Evolutionary conservation across 2,329 filamentous ascomycete genomes (phyloP), one percentile per base, ranked within the genome.

Genomic region (Ascosphaera pollenicola): DNA sequence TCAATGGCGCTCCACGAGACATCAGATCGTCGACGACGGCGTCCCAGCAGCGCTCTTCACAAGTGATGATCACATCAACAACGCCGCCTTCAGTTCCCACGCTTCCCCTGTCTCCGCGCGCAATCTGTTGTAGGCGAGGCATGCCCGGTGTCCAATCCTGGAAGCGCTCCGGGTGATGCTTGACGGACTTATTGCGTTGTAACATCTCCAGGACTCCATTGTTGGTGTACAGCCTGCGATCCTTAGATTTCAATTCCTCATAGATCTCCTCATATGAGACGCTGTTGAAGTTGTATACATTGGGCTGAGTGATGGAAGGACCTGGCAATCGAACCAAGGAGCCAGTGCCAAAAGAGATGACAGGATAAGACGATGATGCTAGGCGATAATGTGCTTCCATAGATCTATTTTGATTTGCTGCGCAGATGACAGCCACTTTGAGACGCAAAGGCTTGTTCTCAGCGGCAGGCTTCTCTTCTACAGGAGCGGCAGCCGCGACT

Each of bases 371-470:
- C 37, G 85, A 89, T 43, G 79, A 71, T 3, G 89, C 82, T 26
- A 98, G 75, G 45, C 82, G 81, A 19, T 94, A 73, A 58, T 98
- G 89, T n/a, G 87, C 87, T 68, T 95, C 89, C 89, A 98, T 95
- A n/a, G 82, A 92, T 73, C 89, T 75, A 54, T 98, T 98, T 58
- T 98, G 84, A 52, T 98, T 98, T 52, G 84, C 93, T 6, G 89
- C 89, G 60, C 89, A 98, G n/a, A 98, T 87, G 2, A 89, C 95
- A 65, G 85, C 94, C 60, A 95, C 94, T 54, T 81, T 91, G 21
- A 24, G 21, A 24, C 21, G 21, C 5, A 24, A 10, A 24, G 21
- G 21, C 10, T 24, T 24, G 21, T 24, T 24, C 10, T 24, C 21
- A 5, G 21, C 4, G 21, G 21, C 21, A 5, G 21, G 21, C 10